These are phyloP conservation scores for Tritrichomonas foetus DNA, from an alignment of 208 protist genomes.

Conservation along the genomic window DNA sequence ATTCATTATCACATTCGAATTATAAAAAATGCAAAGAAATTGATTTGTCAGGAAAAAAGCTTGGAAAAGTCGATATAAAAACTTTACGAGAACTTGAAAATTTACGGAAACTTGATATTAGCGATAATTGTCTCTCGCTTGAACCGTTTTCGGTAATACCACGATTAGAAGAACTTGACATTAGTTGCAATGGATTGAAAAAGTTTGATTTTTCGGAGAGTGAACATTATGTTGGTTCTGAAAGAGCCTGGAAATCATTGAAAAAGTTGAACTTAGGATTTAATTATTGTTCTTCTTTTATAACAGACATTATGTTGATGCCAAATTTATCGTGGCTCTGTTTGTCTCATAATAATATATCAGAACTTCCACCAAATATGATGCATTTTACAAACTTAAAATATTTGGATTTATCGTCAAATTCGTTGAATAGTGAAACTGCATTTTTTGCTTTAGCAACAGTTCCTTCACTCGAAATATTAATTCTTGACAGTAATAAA, in stretches of 20 bases:
- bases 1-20: not conserved
- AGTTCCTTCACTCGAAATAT: not conserved
- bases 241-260: not conserved
- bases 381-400: conserved; percentile 26
- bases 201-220: not conserved
- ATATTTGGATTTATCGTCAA: not conserved
- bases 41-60: not conserved
- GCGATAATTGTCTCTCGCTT: not conserved
- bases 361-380: not conserved
- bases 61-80: not conserved
- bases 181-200: not conserved
- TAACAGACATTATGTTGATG: not conserved
- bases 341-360: conserved; percentile 10
- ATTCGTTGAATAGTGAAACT: not conserved
- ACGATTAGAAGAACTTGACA: not conserved
- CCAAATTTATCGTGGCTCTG: not conserved
- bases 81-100: not conserved
- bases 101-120: not conserved
- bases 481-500: conserved; percentile 9
- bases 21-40: not conserved
- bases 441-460: not conserved
- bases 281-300: not conserved
- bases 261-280: not conserved
- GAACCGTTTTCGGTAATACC: not conserved
- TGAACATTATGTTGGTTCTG: not conserved